Evolutionary conservation across 2,329 filamentous ascomycete species (phyloP).

Genomic region (Ceratocystis eucalypticola): DNA sequence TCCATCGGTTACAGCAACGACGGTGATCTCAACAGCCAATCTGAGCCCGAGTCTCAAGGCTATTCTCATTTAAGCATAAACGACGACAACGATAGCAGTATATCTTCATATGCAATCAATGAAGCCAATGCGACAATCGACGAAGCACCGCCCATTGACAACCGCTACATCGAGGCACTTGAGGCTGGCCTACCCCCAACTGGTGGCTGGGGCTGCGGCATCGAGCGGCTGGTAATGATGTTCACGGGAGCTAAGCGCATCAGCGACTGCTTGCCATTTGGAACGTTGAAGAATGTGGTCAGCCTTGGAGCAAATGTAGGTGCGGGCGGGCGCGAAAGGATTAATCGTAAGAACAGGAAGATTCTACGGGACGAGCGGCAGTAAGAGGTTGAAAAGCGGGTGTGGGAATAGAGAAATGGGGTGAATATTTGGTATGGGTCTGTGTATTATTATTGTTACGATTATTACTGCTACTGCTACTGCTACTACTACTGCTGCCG

Average conservation of each 20-base stretch:
- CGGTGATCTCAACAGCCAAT: not conserved
- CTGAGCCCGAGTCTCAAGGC: not conserved
- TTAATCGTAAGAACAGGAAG: conserved; percentile 13
- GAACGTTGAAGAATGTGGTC: conserved; percentile 59
- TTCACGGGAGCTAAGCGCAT: conserved; percentile 69
- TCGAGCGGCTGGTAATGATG: conserved; percentile 86
- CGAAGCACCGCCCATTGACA: conserved; percentile 45
- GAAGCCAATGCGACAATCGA: conserved; percentile 19
- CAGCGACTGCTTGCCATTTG: conserved; percentile 76
- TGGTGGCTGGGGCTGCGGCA: conserved; percentile 88
- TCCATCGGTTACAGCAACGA: not conserved
- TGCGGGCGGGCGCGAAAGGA: conserved; percentile 19
- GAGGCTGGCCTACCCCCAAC: conserved; percentile 90
- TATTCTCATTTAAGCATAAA: not conserved
- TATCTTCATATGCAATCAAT: not conserved
- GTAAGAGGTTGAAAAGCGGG: not conserved
- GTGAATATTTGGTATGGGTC: not conserved
- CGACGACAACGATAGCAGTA: not conserved
- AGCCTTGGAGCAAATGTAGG: conserved; percentile 27
- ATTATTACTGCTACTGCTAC: not conserved
- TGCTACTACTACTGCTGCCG: not conserved
- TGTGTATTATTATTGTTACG: conserved; percentile 4
- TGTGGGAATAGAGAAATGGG: not conserved
- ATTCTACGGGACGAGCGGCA: conserved; percentile 6
- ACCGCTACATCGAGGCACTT: conserved; percentile 70